Evolutionary conservation across 257 asterid species (phyloP).

Genomic region (Ballota nigra): DNA sequence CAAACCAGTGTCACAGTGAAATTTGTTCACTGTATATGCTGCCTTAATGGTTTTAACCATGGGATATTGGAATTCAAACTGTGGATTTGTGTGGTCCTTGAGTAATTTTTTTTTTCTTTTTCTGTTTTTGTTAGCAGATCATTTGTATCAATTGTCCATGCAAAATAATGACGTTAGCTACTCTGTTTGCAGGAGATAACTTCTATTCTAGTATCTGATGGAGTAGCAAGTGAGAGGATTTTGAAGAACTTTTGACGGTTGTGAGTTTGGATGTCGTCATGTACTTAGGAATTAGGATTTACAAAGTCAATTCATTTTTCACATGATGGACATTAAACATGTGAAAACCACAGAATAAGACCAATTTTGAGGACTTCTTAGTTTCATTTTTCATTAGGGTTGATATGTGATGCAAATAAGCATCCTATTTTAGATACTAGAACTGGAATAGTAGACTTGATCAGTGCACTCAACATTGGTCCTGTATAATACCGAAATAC

Average conservation of each 20-base stretch:
- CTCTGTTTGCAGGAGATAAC: constrained; percentile 72
- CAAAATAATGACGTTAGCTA: background rate
- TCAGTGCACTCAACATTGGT: constrained; percentile 1
- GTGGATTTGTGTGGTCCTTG: background rate
- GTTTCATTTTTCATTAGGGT: background rate
- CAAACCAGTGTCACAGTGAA: too few species aligned
- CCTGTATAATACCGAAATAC: background rate
- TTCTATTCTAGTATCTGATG: constrained; percentile 74
- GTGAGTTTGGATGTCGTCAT: constrained; percentile 17
- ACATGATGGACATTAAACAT: constrained; percentile 24
- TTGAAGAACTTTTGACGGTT: constrained; percentile 60
- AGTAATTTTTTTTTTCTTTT: background rate
- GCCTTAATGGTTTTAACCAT: background rate
- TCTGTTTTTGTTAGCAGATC: background rate
- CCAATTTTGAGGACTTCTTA: constrained; percentile 10
- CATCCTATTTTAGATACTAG: background rate
- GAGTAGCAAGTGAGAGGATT: constrained; percentile 62
- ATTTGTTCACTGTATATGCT: too few species aligned
- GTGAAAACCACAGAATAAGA: constrained; percentile 25
- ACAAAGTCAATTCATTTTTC: constrained; percentile 27
- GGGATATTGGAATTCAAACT: background rate
- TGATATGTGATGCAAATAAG: background rate
- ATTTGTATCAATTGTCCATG: background rate
- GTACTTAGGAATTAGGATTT: constrained; percentile 15
- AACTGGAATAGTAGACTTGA: background rate